A percentile compares a stretch with the other conserved stretches of the same genome.
phyloP scores from a whole-genome alignment of 169 alveolate species.

The Toxoplasma gondii region DNA sequence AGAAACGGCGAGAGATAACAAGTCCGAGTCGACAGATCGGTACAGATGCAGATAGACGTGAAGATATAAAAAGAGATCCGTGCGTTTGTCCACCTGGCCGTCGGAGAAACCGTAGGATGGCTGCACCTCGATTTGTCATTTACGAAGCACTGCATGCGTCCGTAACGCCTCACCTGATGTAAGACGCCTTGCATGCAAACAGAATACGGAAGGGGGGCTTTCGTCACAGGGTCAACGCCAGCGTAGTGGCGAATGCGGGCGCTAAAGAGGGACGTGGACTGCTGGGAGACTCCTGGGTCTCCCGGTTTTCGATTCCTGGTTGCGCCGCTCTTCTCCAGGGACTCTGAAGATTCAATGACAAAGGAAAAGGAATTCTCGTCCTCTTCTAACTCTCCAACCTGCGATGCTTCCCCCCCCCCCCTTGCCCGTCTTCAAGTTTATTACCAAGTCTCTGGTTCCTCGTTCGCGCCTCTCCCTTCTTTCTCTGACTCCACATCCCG shows the following conservation, averaged over 20 bases:
- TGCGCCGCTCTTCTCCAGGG: not conserved
- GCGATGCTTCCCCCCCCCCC: too few species aligned
- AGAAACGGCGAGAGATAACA: too few species aligned
- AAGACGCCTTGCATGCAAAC: slow-evolving; percentile 54
- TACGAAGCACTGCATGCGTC: too few species aligned
- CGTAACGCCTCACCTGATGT: slow-evolving; percentile 8
- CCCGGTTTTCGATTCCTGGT: not conserved
- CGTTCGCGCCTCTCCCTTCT: too few species aligned
- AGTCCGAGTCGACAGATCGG: too few species aligned
- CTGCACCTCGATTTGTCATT: too few species aligned
- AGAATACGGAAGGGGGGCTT: slow-evolving; percentile 42
- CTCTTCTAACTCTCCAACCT: not conserved
- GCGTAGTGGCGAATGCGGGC: slow-evolving; percentile 56
- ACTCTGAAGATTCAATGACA: not conserved
- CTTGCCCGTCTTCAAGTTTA: too few species aligned
- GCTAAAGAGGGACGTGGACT: slow-evolving; percentile 19
- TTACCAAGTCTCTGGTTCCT: not conserved
- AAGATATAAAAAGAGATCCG: too few species aligned
- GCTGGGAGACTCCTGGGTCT: not conserved
- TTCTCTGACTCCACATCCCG: too few species aligned
- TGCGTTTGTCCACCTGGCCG: too few species aligned
- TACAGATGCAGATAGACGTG: not conserved
- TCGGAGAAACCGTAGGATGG: too few species aligned
- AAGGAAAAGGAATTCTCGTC: too few species aligned
- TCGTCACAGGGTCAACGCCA: slow-evolving; percentile 48